A percentile compares a stretch with the other conserved stretches of the same genome.
Conservation (phyloP, 306 rosid species). For the Canavalia ensiformis region DNA sequence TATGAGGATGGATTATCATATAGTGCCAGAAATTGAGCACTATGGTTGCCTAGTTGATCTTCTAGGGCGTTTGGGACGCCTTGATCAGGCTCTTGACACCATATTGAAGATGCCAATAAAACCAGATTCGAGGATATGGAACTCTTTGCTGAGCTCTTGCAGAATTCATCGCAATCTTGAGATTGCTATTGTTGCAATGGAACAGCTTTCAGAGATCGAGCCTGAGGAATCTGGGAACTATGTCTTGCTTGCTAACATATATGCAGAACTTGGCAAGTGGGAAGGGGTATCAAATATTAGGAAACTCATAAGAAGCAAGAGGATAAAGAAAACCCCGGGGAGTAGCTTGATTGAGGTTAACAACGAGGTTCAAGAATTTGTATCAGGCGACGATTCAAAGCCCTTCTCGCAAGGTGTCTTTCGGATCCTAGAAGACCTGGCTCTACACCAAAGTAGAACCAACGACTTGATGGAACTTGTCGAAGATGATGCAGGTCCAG, state of each 20-base stretch:
- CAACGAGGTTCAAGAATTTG: constrained; percentile 70
- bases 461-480: constrained; percentile 47
- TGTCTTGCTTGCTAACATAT: constrained; percentile 79
- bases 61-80: constrained; percentile 74
- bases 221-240: constrained; percentile 88
- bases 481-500: constrained; percentile 22
- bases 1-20: constrained; percentile 54
- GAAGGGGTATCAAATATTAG: constrained; percentile 71
- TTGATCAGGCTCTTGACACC: constrained; percentile 69
- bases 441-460: constrained; percentile 47
- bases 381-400: constrained; percentile 66
- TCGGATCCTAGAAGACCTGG: constrained; percentile 57
- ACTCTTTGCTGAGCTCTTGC: constrained; percentile 78
- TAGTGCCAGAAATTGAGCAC: constrained; percentile 73
- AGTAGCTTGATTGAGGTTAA: constrained; percentile 77
- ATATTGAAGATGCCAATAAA: constrained; percentile 73
- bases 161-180: constrained; percentile 73
- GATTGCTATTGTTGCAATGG: constrained; percentile 71
- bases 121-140: constrained; percentile 87
- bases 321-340: constrained; percentile 79
- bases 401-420: constrained; percentile 67
- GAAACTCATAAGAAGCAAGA: constrained; percentile 64
- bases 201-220: constrained; percentile 70
- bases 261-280: constrained; percentile 84
- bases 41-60: constrained; percentile 91